Conservation (phyloP, 768 basidiomycete species). For the Lactarius evosmus region DNA sequence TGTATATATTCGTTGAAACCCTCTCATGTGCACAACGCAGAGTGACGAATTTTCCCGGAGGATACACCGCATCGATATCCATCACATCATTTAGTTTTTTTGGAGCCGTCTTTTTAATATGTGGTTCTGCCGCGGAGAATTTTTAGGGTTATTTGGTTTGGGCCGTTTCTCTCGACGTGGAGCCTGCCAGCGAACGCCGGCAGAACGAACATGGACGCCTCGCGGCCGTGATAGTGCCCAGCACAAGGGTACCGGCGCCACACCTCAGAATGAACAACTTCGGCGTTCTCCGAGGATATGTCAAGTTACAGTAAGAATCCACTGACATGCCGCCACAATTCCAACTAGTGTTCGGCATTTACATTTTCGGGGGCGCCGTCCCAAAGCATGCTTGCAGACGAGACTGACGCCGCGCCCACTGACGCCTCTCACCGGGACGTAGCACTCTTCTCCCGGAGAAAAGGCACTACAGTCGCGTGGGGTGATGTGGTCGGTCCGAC, state of each 20-base stretch:
- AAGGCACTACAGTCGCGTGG: not conserved
- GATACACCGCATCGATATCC: slow-evolving; percentile 19
- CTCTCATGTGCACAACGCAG: not conserved
- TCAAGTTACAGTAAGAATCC: not conserved
- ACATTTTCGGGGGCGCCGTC: not conserved
- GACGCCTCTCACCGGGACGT: not conserved
- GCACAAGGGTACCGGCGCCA: not conserved
- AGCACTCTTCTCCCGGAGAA: not conserved
- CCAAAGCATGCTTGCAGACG: not conserved
- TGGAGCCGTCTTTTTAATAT: not conserved
- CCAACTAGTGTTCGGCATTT: not conserved
- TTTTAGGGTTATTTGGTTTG: not conserved
- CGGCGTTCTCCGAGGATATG: not conserved
- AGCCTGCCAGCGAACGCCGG: not conserved
- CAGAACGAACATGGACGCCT: not conserved
- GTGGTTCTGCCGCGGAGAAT: not conserved
- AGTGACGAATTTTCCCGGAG: slow-evolving; percentile 6
- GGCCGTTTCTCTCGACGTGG: not conserved
- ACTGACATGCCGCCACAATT: not conserved
- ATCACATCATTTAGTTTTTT: slow-evolving; percentile 21
- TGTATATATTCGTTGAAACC: not conserved
- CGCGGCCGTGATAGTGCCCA: not conserved
- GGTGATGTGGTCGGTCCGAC: not conserved
- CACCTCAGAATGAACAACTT: not conserved
- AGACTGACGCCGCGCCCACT: not conserved